These are phyloP conservation scores for Cymbopogon flexuosus DNA, from an alignment of 202 grass and related monocot genomes.

Conservation along the genomic window DNA sequence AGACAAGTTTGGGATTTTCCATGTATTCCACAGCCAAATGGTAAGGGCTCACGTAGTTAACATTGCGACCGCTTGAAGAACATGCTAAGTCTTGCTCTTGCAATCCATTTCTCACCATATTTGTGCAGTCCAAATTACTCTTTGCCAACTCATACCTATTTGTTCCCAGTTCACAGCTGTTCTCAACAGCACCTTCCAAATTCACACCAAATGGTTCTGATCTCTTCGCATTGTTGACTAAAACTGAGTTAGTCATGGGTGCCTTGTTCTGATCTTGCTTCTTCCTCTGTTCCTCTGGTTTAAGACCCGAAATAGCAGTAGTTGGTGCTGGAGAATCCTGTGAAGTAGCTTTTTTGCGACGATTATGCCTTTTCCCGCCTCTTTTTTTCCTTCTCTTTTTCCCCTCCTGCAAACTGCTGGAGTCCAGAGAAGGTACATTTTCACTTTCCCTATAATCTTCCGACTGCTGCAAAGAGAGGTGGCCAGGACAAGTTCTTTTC, in stretches of 20 bases:
- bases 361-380: not conserved
- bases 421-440: conserved; percentile 17
- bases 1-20: conserved; percentile 16
- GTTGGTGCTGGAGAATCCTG: conserved; percentile 13
- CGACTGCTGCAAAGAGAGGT: not conserved
- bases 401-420: conserved; percentile 18
- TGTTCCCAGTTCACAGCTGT: conserved; percentile 10
- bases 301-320: not conserved
- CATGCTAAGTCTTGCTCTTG: conserved; percentile 11
- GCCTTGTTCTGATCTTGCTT: conserved; percentile 11
- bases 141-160: not conserved
- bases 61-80: not conserved
- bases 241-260: not conserved
- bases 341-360: not conserved
- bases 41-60: conserved; percentile 9
- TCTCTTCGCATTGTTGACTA: not conserved
- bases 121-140: conserved; percentile 20
- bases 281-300: not conserved
- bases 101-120: conserved; percentile 21
- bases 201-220: not conserved
- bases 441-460: conserved; percentile 18
- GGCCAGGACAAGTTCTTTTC: not conserved
- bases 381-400: conserved; percentile 15
- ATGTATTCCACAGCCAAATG: conserved; percentile 25
- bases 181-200: conserved; percentile 21